Evolutionary conservation across 305 asterid genomes (phyloP), one percentile per base, ranked within the genome.

Genomic region (Striga hermonthica): DNA sequence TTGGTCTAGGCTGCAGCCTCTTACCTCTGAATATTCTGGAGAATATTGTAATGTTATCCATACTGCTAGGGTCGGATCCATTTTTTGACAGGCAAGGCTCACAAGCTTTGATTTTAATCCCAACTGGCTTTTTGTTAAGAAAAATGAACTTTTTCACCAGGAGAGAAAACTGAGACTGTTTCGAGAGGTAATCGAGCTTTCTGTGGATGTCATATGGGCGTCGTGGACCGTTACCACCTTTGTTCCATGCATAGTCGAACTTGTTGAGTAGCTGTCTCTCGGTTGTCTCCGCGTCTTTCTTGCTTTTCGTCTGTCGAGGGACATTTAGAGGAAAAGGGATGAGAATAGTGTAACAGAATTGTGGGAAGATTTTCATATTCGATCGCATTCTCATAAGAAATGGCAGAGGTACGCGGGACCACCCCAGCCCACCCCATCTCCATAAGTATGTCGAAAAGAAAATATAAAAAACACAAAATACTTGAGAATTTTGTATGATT

Each of bases 221-320:
- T 40, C 99, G 96, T 57, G 66, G 62, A 10, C 92, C 95, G 55
- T 93, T 93, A 66, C 82, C 79, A 45, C 82, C 91, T 74, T 77
- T 90, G 86, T 93, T 93, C 96, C 97, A 93, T 11, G 97, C 96
- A 64, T 90, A 93, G 73, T 93, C 95, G 75, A 88, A 93, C 48
- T 15, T 83, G 52, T 78, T 78, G 40, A 93, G 96, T 76, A 93
- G 79, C 71, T 79, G 79, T 57, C 83, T 76, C 80, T 93, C 99
- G 36, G 95, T 85, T 69, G 69, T 75, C 82, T 82, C 95, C 6
- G 99, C 95, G 36, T 85, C 87, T 70, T 78, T 79, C 77, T 84
- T 80, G 67, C 74, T 82, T 70, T 75, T 75, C 88, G 85, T 82
- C 98, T 87, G 82, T 49, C 35, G 44, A 76, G 74, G 28, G 36